phyloP scores from a whole-genome alignment of 345 rosid species.

The Ceriops decandra region DNA sequence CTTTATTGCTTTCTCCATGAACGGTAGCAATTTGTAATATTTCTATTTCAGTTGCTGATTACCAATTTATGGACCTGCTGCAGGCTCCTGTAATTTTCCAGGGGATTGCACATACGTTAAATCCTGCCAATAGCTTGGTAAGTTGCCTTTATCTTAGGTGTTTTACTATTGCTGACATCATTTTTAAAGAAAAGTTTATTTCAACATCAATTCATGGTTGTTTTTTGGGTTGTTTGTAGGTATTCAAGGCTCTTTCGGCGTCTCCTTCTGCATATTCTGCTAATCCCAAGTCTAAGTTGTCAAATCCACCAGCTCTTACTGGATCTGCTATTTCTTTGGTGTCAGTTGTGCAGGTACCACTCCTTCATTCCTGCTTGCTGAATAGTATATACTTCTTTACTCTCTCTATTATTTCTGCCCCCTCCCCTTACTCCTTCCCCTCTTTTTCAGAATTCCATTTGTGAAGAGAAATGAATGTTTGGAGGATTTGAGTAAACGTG shows the following conservation, averaged over 20 bases:
- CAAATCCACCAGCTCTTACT: constrained; percentile 47
- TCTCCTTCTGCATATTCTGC: constrained; percentile 66
- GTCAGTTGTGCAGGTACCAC: constrained; percentile 50
- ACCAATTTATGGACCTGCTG: neutral
- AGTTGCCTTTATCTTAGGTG: neutral
- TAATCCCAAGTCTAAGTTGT: constrained; percentile 46
- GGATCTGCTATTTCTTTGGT: constrained; percentile 57
- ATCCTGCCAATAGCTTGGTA: constrained; percentile 48
- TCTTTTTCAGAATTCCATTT: no score
- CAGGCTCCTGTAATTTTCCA: constrained; percentile 54
- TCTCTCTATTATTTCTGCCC: no score
- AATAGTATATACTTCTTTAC: neutral
- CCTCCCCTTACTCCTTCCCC: no score
- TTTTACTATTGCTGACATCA: no score
- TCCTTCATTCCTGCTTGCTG: neutral
- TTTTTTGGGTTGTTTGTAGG: constrained; percentile 25
- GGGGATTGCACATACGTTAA: constrained; percentile 57
- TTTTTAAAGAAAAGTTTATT: neutral
- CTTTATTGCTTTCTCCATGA: no score
- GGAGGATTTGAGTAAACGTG: no score
- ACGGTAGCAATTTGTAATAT: no score
- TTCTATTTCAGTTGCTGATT: neutral
- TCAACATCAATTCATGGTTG: neutral
- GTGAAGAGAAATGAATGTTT: no score
- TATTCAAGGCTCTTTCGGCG: constrained; percentile 53